A percentile compares a stretch with the other conserved stretches of the same genome.
Conservation (phyloP, 78 protist species). For the slime mould (Dictyostelium discoideum) region DNA sequence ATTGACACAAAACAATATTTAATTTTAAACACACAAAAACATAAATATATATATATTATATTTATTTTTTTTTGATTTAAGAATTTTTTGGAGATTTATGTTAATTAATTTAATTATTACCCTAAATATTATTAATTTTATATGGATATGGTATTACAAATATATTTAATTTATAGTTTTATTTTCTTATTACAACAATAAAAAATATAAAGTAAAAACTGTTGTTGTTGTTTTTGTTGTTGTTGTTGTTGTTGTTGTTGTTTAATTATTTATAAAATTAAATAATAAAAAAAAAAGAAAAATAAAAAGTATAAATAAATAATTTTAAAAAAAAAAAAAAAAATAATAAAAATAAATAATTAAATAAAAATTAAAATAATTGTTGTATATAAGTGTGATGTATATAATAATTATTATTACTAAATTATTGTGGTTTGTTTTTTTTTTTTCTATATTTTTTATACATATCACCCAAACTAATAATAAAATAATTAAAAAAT, state of each 20-base stretch:
- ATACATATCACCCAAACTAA: not conserved
- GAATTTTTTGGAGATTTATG: not conserved
- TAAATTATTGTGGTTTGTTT: not conserved
- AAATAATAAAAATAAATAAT: not conserved
- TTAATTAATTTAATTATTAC: not conserved
- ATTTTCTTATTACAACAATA: not conserved
- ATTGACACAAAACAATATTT: not conserved
- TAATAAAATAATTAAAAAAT: not conserved
- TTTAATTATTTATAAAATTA: not conserved
- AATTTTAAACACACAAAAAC: not conserved
- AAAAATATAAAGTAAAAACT: not conserved
- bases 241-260: not conserved
- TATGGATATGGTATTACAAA: not conserved
- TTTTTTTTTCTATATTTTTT: not conserved
- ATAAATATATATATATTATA: too few species aligned
- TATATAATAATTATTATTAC: not conserved
- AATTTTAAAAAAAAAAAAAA: not conserved
- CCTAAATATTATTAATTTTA: not conserved
- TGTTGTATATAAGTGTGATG: not conserved
- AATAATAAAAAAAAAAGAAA: not conserved
- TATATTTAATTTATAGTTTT: not conserved
- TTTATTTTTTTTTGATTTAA: not conserved
- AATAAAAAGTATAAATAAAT: not conserved
- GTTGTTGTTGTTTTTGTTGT: not conserved
- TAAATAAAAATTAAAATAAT: not conserved